These are phyloP conservation scores for Acacia melanoxylon DNA, from an alignment of 306 rosid species.

Conservation along the genomic window DNA sequence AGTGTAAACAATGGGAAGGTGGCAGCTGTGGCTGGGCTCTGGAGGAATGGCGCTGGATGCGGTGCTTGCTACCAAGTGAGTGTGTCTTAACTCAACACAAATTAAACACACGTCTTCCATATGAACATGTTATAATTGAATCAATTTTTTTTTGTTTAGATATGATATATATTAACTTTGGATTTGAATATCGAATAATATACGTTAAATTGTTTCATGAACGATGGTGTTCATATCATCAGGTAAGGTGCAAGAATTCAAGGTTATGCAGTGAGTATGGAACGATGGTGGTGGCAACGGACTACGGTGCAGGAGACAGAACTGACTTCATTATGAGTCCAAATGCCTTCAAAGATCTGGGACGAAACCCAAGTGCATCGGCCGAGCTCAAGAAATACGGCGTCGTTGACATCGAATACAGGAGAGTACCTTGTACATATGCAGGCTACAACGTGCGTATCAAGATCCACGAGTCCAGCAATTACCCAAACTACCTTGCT, in stretches of 20 bases:
- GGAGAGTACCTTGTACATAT: not conserved
- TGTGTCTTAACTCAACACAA: not conserved
- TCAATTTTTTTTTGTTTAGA: no score
- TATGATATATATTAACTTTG: not conserved
- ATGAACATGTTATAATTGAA: not conserved
- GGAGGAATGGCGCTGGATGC: not conserved
- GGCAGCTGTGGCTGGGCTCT: not conserved
- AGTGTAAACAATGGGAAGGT: not conserved
- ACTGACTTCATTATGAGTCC: not conserved
- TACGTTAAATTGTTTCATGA: not conserved
- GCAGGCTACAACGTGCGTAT: not conserved
- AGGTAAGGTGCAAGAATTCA: not conserved
- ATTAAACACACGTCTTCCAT: not conserved
- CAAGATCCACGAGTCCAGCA: not conserved
- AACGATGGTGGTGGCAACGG: not conserved
- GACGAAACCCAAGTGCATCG: not conserved
- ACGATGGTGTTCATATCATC: not conserved
- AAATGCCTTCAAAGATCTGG: not conserved
- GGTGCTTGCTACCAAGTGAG: not conserved
- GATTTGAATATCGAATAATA: not conserved
- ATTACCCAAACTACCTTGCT: not conserved
- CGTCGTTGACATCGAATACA: not conserved
- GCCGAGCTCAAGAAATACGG: not conserved
- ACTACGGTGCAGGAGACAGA: not conserved
- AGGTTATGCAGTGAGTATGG: not conserved